Evolutionary conservation across 106 monocot genomes (phyloP).

Genomic region (Chionographis japonica): DNA sequence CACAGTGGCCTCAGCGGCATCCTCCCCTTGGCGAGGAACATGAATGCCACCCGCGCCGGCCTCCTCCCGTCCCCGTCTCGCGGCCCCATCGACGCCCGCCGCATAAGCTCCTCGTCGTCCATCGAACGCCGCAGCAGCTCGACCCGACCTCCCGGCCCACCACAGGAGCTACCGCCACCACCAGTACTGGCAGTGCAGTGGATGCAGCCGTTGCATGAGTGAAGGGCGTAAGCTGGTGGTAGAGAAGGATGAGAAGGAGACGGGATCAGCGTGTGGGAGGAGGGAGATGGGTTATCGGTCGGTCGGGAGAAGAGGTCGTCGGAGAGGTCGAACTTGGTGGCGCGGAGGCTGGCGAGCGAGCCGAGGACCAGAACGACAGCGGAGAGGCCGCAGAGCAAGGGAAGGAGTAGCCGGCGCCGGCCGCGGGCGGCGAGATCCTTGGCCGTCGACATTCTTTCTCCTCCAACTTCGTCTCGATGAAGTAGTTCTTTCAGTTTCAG

Average conservation of each 20-base stretch:
- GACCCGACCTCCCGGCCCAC: too few relatives aligned
- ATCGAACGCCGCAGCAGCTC: neutral
- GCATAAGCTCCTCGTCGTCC: constrained; percentile 13
- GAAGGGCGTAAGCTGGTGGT: too few relatives aligned
- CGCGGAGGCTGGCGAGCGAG: neutral
- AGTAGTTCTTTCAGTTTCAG: too few relatives aligned
- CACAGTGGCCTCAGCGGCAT: constrained; percentile 34
- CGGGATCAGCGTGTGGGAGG: neutral
- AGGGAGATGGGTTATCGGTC: neutral
- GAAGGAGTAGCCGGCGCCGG: neutral
- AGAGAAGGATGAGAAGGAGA: too few relatives aligned
- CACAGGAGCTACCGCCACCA: neutral
- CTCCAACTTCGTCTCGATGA: too few relatives aligned
- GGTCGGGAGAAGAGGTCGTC: neutral
- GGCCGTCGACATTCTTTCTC: too few relatives aligned
- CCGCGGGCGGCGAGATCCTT: too few relatives aligned
- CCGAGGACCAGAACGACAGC: neutral
- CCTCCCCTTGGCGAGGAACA: constrained; percentile 29
- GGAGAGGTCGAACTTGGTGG: neutral
- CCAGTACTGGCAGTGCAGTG: neutral
- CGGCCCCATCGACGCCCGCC: constrained; percentile 4
- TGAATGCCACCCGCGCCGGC: constrained; percentile 31
- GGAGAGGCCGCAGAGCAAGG: neutral
- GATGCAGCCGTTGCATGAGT: too few relatives aligned
- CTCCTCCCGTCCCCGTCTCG: too few relatives aligned